Evolutionary conservation across 139 green algal species (phyloP).

Genomic region (Picochlorum costavermella): DNA sequence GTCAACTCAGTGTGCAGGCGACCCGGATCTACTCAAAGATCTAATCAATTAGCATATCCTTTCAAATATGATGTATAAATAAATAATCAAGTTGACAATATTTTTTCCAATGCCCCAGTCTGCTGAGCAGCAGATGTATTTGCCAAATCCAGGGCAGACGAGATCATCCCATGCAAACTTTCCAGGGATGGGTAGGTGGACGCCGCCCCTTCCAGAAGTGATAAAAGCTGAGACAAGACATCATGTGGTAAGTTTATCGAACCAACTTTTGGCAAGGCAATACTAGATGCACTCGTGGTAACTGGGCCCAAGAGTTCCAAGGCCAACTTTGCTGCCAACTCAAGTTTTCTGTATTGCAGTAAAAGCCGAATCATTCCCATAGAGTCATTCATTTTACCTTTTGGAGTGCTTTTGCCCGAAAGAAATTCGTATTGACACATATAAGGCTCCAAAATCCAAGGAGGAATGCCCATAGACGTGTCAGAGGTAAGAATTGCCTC

Average conservation of each 20-base stretch:
- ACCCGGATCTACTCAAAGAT: background rate
- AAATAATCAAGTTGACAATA: slow-evolving; percentile 4
- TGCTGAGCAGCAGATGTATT: background rate
- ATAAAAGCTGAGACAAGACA: too few species aligned
- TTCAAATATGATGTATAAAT: background rate
- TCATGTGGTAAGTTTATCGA: too few species aligned
- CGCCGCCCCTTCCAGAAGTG: too few species aligned
- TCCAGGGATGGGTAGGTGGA: too few species aligned
- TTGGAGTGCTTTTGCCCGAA: background rate
- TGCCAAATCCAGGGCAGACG: background rate
- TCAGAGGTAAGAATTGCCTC: slow-evolving; percentile 20
- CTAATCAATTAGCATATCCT: background rate
- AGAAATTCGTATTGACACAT: slow-evolving; percentile 1
- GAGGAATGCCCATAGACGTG: slow-evolving; percentile 9
- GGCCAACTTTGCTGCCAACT: slow-evolving; percentile 29
- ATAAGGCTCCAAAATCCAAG: slow-evolving; percentile 30
- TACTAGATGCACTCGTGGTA: background rate
- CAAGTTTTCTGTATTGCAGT: slow-evolving; percentile 24
- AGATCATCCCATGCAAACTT: too few species aligned
- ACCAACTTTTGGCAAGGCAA: too few species aligned
- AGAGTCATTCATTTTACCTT: slow-evolving; percentile 14
- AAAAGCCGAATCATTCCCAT: slow-evolving; percentile 29
- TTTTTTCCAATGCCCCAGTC: slow-evolving; percentile 4
- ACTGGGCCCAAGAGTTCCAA: slow-evolving; percentile 7
- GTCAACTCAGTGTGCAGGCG: background rate